Conservation (phyloP, 2,329 filamentous ascomycete genomes). For the Neonectria neomacrospora region DNA sequence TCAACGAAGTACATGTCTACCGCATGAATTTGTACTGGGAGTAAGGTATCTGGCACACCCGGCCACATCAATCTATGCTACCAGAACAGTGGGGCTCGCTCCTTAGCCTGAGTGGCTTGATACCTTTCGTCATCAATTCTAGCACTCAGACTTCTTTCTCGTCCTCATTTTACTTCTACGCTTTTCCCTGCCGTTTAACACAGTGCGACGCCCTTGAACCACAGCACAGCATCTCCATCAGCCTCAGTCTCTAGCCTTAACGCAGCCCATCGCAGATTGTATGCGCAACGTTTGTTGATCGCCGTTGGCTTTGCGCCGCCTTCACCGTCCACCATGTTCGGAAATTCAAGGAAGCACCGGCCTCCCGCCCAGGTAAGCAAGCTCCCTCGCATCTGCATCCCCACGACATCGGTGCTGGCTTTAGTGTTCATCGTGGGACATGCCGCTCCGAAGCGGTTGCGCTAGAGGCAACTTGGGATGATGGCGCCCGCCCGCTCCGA, state of each 20-base stretch:
- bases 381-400: conserved; percentile 32
- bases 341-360: conserved; percentile 60
- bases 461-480: conserved; percentile 1
- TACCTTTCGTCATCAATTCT: conserved; percentile 42
- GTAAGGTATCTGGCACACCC: conserved; percentile 16
- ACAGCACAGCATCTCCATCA: conserved; percentile 24
- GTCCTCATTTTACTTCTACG: conserved; percentile 27
- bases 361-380: conserved; percentile 61
- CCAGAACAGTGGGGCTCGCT: conserved; percentile 27
- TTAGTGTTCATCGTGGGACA: conserved; percentile 38
- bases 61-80: conserved; percentile 18
- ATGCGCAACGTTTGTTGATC: conserved; percentile 39
- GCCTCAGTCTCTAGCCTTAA: conserved; percentile 16
- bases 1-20: background rate
- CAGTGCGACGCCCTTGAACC: conserved; percentile 21
- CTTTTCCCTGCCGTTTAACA: conserved; percentile 24
- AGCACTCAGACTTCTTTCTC: conserved; percentile 27
- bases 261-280: conserved; percentile 16
- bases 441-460: conserved; percentile 12
- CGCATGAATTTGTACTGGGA: background rate
- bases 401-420: conserved; percentile 37
- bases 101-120: conserved; percentile 39
- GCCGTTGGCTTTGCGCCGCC: conserved; percentile 25
- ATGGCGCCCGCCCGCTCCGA: conserved; percentile 7
- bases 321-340: conserved; percentile 57